Evolutionary conservation across 805 yeast genomes (phyloP), one percentile per base, ranked within the genome.

Genomic region (Metschnikowia lunata): DNA sequence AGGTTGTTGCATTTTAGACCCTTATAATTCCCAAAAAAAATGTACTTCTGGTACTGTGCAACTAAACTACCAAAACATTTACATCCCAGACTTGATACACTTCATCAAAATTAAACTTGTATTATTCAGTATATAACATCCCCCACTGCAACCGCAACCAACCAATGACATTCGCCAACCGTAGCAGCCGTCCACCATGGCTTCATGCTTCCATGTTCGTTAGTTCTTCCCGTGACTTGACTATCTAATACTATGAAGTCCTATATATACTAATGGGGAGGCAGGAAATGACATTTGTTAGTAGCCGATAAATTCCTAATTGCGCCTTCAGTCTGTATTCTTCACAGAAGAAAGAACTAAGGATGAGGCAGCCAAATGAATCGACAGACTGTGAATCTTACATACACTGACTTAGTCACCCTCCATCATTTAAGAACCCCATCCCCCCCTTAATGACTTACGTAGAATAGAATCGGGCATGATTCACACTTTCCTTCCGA

Each of bases 201-300:
- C 39, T 30, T 43, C 47, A 11, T 31, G 10, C 38, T 28, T 36
- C 30, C 32, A 27, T 23, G 27, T 39, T 33, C 43, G 40, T 38
- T 39, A 30, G 26, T 34, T 43, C 40, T 44, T 39, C 43, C 47
- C 40, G 40, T 44, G 40, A 40, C 27, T 39, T 44, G 40, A 44
- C 47, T 44, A 44, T 39, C 47, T 44, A 44, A 34, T 34, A 44
- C 43, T 44, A 44, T 39, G 40, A 29, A 44, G 47, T 36, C 43
- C 47, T 44, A 39, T 44, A 29, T 44, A 44, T 30, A 18, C 29
- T 44, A 40, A 30, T 31, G 43, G 39, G 18, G 12, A 26, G 31
- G n/a, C 31, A 29, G n/a, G 6, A 11, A 29, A 29, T 29, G n/a
- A 18, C 23, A 18, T 18, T 18, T 5, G 23, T 18, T 3, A 18